Evolutionary conservation across 2,329 filamentous ascomycete genomes (phyloP), one percentile per base, ranked within the genome.

Genomic region (Bisporella sp.): DNA sequence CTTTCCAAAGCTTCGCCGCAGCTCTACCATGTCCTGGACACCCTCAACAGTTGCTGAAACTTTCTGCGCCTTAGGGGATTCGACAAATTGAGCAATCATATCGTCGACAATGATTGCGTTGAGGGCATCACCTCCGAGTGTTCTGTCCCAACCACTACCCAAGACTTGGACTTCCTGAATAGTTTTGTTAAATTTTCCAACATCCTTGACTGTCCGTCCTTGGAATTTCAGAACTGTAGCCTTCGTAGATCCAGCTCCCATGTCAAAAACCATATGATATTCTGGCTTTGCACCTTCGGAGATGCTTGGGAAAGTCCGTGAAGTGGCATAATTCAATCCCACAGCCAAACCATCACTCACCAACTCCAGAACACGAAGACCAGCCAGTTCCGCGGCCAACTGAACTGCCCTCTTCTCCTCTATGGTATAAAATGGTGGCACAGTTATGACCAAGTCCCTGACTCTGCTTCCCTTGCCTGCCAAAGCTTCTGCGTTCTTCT

Each of bases 141-240:
- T 87, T 62, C 82, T 81, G 64, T 99, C 93, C 87, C 89, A 99
- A 54, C 89, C 89, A 59, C 79, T 79, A 51, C 92, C 91, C 42
- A 96, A 62, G 37, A 95, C 88, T 54, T 89, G 82, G n/a, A 97
- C 85, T 67, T 99, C 93, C 66, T 97, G 93, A 32, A 99, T 73
- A 1, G 90, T 96, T 79, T 97, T 97, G 76, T 96, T 97, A 74
- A 81, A 92, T 68, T 87, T 90, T 58, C 90, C 91, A 49, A 92
- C 72, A 61, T 96, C 92, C 76, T 97, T 99, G 55, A 97, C 85
- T 1, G 79, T 84, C 60, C 85, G 84, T 65, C 87, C 87, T 68
- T 96, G 91, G 71, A 99, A 96, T 62, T 84, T 86, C 66, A 99
- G 71, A 47, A 99, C 74, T 5, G 90, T 93, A 4, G 92, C 92